Evolutionary conservation across 1,139 yeast species (phyloP).

Genomic region (Scheffersomyces parashehatae): DNA sequence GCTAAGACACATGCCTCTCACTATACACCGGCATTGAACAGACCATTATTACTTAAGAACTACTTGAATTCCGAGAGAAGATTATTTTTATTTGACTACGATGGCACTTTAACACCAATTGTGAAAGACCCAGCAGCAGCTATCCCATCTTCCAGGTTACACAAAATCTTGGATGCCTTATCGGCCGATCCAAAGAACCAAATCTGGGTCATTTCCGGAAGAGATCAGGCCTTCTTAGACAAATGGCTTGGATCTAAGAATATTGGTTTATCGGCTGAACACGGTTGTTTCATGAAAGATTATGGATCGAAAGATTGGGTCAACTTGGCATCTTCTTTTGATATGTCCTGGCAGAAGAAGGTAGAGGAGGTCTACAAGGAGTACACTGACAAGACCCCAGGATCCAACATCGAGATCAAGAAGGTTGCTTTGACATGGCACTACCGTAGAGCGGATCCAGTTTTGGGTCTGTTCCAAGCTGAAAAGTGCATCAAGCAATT

Average conservation of each 20-base stretch:
- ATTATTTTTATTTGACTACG: constrained; percentile 89
- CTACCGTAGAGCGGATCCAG: constrained; percentile 92
- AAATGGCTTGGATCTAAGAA: constrained; percentile 78
- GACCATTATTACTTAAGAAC: constrained; percentile 61
- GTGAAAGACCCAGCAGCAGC: constrained; percentile 98
- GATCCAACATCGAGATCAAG: constrained; percentile 81
- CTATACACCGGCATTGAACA: constrained; percentile 83
- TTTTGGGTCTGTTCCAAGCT: constrained; percentile 85
- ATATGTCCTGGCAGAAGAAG: constrained; percentile 91
- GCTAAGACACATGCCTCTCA: constrained; percentile 45
- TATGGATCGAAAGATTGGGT: constrained; percentile 68
- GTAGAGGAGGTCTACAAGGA: constrained; percentile 73
- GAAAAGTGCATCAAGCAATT: constrained; percentile 67
- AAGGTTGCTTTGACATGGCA: constrained; percentile 98
- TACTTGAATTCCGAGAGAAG: constrained; percentile 67
- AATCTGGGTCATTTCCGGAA: constrained; percentile 94
- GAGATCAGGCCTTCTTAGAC: constrained; percentile 88
- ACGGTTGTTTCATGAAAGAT: constrained; percentile 90
- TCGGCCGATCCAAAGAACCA: constrained; percentile 78
- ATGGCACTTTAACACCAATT: constrained; percentile 95
- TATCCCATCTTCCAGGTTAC: constrained; percentile 78
- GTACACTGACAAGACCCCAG: constrained; percentile 88
- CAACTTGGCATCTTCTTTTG: constrained; percentile 77
- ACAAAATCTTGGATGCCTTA: constrained; percentile 58
- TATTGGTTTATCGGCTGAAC: constrained; percentile 92